Base-by-base conservation (phyloP, 2,329 filamentous ascomycete genomes). In the Colletotrichum sp. region DNA sequence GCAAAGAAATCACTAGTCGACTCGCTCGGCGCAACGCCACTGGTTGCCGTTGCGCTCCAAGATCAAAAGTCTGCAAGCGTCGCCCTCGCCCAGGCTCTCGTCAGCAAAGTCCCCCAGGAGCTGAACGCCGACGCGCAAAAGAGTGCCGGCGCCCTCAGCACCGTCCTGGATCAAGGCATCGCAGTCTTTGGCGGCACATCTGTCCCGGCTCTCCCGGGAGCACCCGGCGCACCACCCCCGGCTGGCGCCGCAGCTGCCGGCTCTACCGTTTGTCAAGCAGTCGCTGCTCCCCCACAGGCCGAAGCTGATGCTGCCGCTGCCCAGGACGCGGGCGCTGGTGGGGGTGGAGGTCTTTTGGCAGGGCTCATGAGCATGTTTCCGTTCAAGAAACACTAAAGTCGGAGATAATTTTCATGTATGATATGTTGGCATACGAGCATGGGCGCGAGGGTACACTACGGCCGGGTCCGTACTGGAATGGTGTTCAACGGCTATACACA, bases 31-130 rank as follows among this genome's bases (percentile, higher is more conserved):
- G 73, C 48, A n/a, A 75, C 73, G 32, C 69, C 73, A 14, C 69
- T 75, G 24, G 73, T 75, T n/a, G 73, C 73, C 48, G 63, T 73
- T n/a, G 73, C 63, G 7, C 73, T 75, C 28, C 69, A 75, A 64
- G 69, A 73, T 14, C 73, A 75, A 24, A 75, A 75, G 69, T 56
- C 58, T 1, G 73, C 69, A 4, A 75, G 73, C 7, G 43, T 68
- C 36, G 63, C 69, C 26, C 73, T 75, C 24, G 73, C 73, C 16
- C 69, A 75, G 34, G 58, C 73, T 10, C 58, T 75, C 21, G 73
- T 73, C 34, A 75, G 73, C 58, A 75, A 73, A 18, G 73, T 59
- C 5, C 63, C 73, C 2, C 26, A 48, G 34, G 73, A 75, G 13
- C 43, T 75, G 4, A 73, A 14, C 28, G 63, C 30, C n/a, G 73